These are phyloP conservation scores for Cordia subcordata DNA, from an alignment of 257 asterid genomes.

Conservation along the genomic window DNA sequence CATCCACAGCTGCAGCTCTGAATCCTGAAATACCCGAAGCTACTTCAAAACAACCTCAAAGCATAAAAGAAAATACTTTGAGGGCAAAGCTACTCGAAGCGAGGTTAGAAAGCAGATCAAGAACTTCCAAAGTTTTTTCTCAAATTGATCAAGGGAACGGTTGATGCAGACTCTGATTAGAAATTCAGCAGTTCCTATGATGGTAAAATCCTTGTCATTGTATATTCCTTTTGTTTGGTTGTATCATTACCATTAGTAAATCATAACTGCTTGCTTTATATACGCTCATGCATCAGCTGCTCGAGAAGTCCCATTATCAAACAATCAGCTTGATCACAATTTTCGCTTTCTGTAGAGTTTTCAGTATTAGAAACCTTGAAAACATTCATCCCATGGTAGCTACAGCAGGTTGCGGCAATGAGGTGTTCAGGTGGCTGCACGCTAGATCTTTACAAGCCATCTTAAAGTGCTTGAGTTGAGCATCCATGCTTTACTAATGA, in stretches of 20 bases:
- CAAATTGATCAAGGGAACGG: conserved; percentile 3
- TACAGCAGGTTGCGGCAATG: conserved; percentile 68
- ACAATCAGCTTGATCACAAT: too few relatives aligned
- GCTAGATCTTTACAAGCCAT: conserved; percentile 75
- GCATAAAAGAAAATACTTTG: conserved; percentile 50
- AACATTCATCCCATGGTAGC: neutral
- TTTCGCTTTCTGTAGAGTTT: too few relatives aligned
- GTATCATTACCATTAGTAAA: neutral
- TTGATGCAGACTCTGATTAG: neutral
- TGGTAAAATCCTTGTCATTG: neutral
- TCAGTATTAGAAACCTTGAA: too few relatives aligned
- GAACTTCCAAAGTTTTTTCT: conserved; percentile 32
- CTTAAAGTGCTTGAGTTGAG: conserved; percentile 14
- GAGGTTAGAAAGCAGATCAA: conserved; percentile 45
- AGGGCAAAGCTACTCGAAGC: conserved; percentile 87
- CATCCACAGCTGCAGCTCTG: conserved; percentile 29
- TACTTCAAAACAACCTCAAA: conserved; percentile 31
- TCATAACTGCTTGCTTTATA: neutral
- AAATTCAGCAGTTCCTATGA: neutral
- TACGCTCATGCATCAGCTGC: too few relatives aligned
- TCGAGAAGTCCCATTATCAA: too few relatives aligned
- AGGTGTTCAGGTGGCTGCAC: conserved; percentile 72
- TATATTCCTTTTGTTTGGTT: neutral
- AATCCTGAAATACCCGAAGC: conserved; percentile 35
- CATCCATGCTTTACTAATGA: too few relatives aligned